Evolutionary conservation across 2,329 filamentous ascomycete species (phyloP).

Genomic region (Verticillium dahliae): DNA sequence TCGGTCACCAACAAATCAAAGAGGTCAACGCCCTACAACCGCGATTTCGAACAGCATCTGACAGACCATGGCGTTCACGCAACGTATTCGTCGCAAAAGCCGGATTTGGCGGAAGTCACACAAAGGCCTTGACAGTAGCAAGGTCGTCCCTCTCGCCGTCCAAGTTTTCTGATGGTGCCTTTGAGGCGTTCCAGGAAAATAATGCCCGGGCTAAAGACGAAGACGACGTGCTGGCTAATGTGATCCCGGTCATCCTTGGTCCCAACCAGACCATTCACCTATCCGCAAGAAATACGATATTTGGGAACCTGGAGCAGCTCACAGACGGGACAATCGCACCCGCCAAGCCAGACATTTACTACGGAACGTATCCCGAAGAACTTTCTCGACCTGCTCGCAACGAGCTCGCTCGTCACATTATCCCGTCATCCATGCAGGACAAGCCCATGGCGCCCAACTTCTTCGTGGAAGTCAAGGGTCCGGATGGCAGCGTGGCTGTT

Average conservation of each 20-base stretch:
- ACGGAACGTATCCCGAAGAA: slow-evolving; percentile 19
- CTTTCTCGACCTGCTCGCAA: slow-evolving; percentile 16
- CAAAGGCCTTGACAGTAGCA: slow-evolving; percentile 16
- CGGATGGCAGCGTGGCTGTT: slow-evolving; percentile 19
- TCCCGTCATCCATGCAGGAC: slow-evolving; percentile 20
- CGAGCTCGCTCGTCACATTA: slow-evolving; percentile 18
- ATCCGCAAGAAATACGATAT: slow-evolving; percentile 16
- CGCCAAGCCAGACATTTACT: slow-evolving; percentile 24
- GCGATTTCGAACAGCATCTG: slow-evolving; percentile 28
- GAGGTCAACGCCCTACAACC: slow-evolving; percentile 21
- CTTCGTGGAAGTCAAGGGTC: slow-evolving; percentile 32
- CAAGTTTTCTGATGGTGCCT: slow-evolving; percentile 20
- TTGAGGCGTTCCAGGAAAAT: slow-evolving; percentile 19
- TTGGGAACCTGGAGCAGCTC: slow-evolving; percentile 27
- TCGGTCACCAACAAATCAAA: slow-evolving; percentile 5
- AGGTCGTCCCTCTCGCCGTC: slow-evolving; percentile 28
- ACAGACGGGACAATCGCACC: slow-evolving; percentile 20
- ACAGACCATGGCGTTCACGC: slow-evolving; percentile 25
- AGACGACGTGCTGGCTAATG: slow-evolving; percentile 21
- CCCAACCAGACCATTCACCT: not conserved
- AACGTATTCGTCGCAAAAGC: slow-evolving; percentile 16
- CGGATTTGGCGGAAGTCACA: slow-evolving; percentile 25
- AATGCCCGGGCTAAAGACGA: slow-evolving; percentile 24
- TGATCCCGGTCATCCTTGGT: slow-evolving; percentile 24
- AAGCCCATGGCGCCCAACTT: slow-evolving; percentile 31